Evolutionary conservation across 352 stramenopile genomes (phyloP), one percentile per base, ranked within the genome.

Genomic region (Phytophthora boehmeriae): DNA sequence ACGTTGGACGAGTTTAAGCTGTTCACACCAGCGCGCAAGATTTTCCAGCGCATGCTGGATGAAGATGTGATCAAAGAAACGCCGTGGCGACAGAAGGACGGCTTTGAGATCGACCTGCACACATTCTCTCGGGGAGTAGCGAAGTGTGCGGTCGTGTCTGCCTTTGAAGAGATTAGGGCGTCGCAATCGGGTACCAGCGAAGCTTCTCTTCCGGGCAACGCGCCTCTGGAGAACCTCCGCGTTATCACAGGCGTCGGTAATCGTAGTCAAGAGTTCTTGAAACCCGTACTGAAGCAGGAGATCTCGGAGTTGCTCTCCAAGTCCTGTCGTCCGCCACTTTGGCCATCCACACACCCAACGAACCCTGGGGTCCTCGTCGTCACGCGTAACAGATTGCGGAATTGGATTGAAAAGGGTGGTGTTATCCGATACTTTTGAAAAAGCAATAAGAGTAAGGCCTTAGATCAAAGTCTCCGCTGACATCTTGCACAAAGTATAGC

Each of bases 181-280:
- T 50, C 48, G 2, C 63, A 79, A 25, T 57, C 70, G 25, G 68
- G 79, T 14, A 45, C 64, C 1, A 65, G 55, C 10, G 67, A 73
- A n/a, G 57, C 62, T 1, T 78, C 70, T 35, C 5, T 68, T 35
- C 53, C 48, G 13, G 45, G 53, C 10, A 66, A 66, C 8, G 57
- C 57, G 23, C 56, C 63, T 6, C 34, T 73, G 19, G 46, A 81
- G 55, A 76, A 90, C 39, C 55, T 92, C 45, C 83, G 80, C 14
- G 86, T 92, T 45, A 89, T 92, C 55, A 89, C 79, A 23, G 83
- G 83, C n/a, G 66, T 90, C 17, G 83, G 83, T 13, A 83, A 73
- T 35, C 77, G 78, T 58, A 90, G 83, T 35, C 75, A 83, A 14
- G 57, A 66, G 48, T 90, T 76, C 49, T 69, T 90, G 67, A 76